These are phyloP conservation scores for Penicillium tannophilum DNA, from an alignment of 495 filamentous ascomycete species.

Conservation along the genomic window DNA sequence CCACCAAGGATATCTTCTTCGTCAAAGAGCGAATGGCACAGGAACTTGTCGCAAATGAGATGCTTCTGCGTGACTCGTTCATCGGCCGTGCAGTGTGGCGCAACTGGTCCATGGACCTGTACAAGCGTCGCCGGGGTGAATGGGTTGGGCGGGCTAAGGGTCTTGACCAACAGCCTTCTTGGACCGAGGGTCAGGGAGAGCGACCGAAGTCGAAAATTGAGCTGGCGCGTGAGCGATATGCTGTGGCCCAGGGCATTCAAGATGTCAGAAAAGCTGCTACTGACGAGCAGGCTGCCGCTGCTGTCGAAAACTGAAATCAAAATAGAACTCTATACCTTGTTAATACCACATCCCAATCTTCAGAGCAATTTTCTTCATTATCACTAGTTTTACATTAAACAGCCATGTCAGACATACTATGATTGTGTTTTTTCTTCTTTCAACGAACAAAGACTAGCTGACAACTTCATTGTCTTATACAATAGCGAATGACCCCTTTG, in stretches of 20 bases:
- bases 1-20: conserved; percentile 64
- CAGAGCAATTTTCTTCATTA: not conserved
- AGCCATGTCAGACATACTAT: no score
- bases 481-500: not conserved
- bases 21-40: conserved; percentile 68
- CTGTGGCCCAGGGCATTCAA: conserved; percentile 30
- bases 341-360: not conserved
- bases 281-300: not conserved
- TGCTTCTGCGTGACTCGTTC: conserved; percentile 68
- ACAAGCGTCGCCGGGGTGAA: conserved; percentile 65
- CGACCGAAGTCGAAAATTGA: conserved; percentile 50
- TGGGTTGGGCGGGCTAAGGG: conserved; percentile 73
- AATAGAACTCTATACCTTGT: not conserved
- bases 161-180: conserved; percentile 26
- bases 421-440: no score
- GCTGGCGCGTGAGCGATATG: conserved; percentile 49
- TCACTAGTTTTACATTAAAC: no score
- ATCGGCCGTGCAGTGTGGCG: conserved; percentile 84
- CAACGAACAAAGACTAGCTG: not conserved
- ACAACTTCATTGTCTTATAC: no score
- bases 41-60: conserved; percentile 63
- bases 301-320: not conserved
- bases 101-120: conserved; percentile 91
- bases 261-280: conserved; percentile 13
- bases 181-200: conserved; percentile 24